A percentile compares a stretch with the other conserved stretches of the same genome.
phyloP scores from a whole-genome alignment of 2,329 filamentous ascomycete species.

The Nigrograna mackinnonii region DNA sequence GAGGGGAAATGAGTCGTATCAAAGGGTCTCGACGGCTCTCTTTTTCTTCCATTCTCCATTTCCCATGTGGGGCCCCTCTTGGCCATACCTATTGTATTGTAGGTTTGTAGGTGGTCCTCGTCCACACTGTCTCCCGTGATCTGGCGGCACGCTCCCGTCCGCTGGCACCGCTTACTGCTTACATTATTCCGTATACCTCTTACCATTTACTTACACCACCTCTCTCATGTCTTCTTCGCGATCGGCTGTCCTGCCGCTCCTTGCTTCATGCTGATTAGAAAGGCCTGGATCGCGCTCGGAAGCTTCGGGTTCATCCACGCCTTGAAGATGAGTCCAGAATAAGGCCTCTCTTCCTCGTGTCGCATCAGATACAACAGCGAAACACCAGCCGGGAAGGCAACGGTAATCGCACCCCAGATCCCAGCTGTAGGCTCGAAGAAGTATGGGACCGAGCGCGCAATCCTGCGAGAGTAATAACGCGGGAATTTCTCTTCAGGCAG shows the following conservation, averaged over 20 bases:
- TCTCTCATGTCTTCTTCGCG: too few species aligned
- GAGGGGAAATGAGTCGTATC: too few species aligned
- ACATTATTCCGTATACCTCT: too few species aligned
- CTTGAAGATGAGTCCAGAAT: background rate
- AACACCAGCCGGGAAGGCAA: slow-evolving; percentile 16
- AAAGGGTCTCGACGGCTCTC: too few species aligned
- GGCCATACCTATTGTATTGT: too few species aligned
- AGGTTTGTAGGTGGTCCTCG: too few species aligned
- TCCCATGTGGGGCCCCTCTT: too few species aligned
- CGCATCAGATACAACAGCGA: slow-evolving; percentile 1
- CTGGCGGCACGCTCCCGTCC: too few species aligned
- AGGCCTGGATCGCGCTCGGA: slow-evolving; percentile 1
- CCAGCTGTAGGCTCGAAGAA: slow-evolving; percentile 26
- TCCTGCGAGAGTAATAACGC: slow-evolving; percentile 24
- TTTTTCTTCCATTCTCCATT: too few species aligned
- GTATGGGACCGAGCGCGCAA: slow-evolving; percentile 22
- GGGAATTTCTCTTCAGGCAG: background rate
- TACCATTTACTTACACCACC: too few species aligned
- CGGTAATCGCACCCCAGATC: slow-evolving; percentile 18
- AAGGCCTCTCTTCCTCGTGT: background rate
- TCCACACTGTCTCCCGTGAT: too few species aligned
- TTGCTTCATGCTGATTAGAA: slow-evolving; percentile 4
- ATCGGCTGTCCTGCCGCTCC: background rate
- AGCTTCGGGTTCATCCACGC: slow-evolving; percentile 1
- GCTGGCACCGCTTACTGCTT: too few species aligned